Base-by-base conservation (phyloP, 169 alveolate species). In the Plasmodium gallinaceum region DNA sequence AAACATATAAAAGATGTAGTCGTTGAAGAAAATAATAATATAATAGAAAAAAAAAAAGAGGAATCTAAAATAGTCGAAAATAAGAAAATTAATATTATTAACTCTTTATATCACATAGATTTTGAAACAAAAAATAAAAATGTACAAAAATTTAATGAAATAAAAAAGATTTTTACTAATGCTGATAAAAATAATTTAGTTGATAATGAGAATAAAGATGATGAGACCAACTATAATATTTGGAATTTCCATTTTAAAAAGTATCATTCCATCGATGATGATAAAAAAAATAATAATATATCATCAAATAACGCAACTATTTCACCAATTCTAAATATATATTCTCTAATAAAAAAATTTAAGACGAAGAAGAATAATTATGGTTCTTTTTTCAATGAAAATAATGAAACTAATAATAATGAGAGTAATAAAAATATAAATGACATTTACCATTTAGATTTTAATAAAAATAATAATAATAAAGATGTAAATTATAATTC, bases 271-370 rank as follows among this genome's bases (percentile, higher is more conserved):
- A 3, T 14, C 14, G 10, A 7, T 26, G 32, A 58, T 9, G 20
- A 8, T 7, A 64, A 7, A 20, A 10, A 61, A 24, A 16, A 75
- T 2, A 7, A 57, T 8, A 12, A 14, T 26, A 4, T 32, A 32
- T 2, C 4, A 32, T 58, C 71, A 0, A 8, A 14, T 8, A 46
- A 14, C 12, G n/a, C 5, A 3, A 71, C 37, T 22, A 24, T 54
- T 18, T 71, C 91, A 22, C 91, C 91, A 9, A 20, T 83, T 20
- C 22, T 83, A 51, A 83, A 83, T 24, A 68, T 83, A 20, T 83
- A 39, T 45, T 18, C 78, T 7, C 20, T 83, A 57, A 83, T 83
- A 22, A 66, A 62, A 68, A 83, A 83, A 32, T 83, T 51, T 48
- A 83, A 83, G 57, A 68, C 20, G 2, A 83, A 83, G 26, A 83